phyloP scores from a whole-genome alignment of 371 early-diverging fungal species.

The Globomyces sp. region DNA sequence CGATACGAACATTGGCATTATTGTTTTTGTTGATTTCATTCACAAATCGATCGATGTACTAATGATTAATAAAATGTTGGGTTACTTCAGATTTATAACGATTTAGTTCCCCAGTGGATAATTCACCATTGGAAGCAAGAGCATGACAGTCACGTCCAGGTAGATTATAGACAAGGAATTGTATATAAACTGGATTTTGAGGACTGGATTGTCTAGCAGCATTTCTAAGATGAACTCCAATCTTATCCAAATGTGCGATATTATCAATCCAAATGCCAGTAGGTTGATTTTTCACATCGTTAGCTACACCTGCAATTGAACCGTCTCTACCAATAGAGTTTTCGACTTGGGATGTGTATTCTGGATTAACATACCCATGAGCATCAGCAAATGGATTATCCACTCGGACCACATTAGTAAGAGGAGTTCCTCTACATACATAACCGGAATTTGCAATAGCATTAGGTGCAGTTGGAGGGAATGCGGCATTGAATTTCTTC shows the following conservation, averaged over 20 bases:
- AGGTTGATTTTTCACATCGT: conserved; percentile 15
- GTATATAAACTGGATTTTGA: conserved; percentile 11
- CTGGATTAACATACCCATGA: conserved; percentile 12
- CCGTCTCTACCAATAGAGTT: conserved; percentile 17
- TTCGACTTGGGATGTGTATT: conserved; percentile 24
- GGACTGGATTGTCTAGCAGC: conserved; percentile 17
- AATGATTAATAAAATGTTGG: too few relatives aligned
- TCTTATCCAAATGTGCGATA: conserved; percentile 20
- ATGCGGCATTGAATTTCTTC: too few relatives aligned
- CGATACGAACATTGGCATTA: conserved; percentile 28
- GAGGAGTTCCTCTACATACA: too few relatives aligned
- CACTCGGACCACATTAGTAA: too few relatives aligned
- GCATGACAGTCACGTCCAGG: conserved; percentile 42
- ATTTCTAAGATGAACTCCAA: not conserved
- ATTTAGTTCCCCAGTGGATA: conserved; percentile 30
- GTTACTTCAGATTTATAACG: conserved; percentile 30
- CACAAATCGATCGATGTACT: conserved; percentile 35
- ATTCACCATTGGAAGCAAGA: conserved; percentile 39
- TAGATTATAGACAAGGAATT: conserved; percentile 41
- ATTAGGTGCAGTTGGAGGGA: too few relatives aligned
- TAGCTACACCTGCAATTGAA: conserved; percentile 15
- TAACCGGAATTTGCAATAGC: too few relatives aligned
- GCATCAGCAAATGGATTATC: conserved; percentile 15
- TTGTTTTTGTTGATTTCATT: conserved; percentile 13
- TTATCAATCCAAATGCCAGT: conserved; percentile 30